Evolutionary conservation across 192 early-diverging fungal genomes (phyloP).

Genomic region (Coemansia sp.): DNA sequence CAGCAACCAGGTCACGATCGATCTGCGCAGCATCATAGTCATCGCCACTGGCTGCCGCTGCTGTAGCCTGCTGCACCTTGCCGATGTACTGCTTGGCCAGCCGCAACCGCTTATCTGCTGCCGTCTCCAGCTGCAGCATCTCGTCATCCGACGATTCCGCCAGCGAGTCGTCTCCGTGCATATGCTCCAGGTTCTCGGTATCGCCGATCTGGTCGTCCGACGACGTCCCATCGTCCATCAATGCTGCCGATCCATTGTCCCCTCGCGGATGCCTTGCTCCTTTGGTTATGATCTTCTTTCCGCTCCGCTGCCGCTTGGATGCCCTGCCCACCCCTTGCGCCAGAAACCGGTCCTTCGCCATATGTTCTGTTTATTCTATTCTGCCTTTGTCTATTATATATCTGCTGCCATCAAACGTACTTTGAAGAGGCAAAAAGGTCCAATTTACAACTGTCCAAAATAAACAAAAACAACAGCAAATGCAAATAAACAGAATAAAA

Average conservation of each 20-base stretch:
- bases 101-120: constrained; percentile 89
- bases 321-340: constrained; percentile 33
- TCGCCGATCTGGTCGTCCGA: constrained; percentile 36
- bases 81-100: constrained; percentile 91
- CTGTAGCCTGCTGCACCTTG: constrained; percentile 62
- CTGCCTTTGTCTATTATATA: background rate
- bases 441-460: too few species aligned
- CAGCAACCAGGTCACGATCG: constrained; percentile 90
- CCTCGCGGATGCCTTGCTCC: background rate
- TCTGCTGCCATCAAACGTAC: too few species aligned
- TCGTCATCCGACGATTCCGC: constrained; percentile 60
- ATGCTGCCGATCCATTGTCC: background rate
- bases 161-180: constrained; percentile 20
- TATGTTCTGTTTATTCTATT: constrained; percentile 4
- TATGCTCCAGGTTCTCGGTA: constrained; percentile 37
- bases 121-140: constrained; percentile 71
- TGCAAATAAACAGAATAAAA: too few species aligned
- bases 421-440: too few species aligned
- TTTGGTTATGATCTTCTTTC: constrained; percentile 7
- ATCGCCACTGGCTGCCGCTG: constrained; percentile 18
- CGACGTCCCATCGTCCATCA: background rate
- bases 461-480: too few species aligned
- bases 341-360: constrained; percentile 50
- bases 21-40: constrained; percentile 91
- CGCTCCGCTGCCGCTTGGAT: constrained; percentile 43